phyloP scores from a whole-genome alignment of 2,329 filamentous ascomycete species.

The Exophiala sp. region DNA sequence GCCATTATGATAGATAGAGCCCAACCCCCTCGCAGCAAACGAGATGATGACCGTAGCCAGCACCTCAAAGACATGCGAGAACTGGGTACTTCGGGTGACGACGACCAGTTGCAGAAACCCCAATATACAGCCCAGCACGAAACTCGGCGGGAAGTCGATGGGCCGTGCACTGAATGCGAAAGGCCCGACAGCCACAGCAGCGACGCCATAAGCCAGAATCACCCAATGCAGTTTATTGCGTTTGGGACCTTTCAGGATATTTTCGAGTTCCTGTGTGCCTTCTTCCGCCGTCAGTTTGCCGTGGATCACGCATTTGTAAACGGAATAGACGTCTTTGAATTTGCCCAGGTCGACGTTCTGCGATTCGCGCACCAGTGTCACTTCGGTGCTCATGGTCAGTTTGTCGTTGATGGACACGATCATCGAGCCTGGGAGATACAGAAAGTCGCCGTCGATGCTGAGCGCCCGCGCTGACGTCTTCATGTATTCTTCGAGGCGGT shows the following conservation, averaged over 20 bases:
- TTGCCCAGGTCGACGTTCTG: slow-evolving; percentile 42
- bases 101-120: slow-evolving; percentile 33
- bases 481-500: slow-evolving; percentile 85
- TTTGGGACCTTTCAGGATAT: slow-evolving; percentile 52
- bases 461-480: slow-evolving; percentile 82
- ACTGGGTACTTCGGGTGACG: slow-evolving; percentile 65
- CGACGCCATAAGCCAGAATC: slow-evolving; percentile 67
- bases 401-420: slow-evolving; percentile 73
- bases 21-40: slow-evolving; percentile 63
- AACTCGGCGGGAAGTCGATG: slow-evolving; percentile 72
- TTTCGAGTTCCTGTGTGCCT: slow-evolving; percentile 40
- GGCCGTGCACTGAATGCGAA: slow-evolving; percentile 73
- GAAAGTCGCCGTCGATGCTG: slow-evolving; percentile 80
- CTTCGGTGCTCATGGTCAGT: slow-evolving; percentile 43
- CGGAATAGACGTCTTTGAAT: slow-evolving; percentile 41
- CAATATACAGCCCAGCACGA: slow-evolving; percentile 1
- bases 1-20: slow-evolving; percentile 54
- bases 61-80: slow-evolving; percentile 60
- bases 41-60: slow-evolving; percentile 59
- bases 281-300: slow-evolving; percentile 44
- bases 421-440: slow-evolving; percentile 91
- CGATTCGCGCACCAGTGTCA: slow-evolving; percentile 40
- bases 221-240: slow-evolving; percentile 49
- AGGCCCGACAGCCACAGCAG: slow-evolving; percentile 68
- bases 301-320: slow-evolving; percentile 47